Evolutionary conservation across 2,329 filamentous ascomycete genomes (phyloP).

Genomic region (Blastomyces gilchristii): DNA sequence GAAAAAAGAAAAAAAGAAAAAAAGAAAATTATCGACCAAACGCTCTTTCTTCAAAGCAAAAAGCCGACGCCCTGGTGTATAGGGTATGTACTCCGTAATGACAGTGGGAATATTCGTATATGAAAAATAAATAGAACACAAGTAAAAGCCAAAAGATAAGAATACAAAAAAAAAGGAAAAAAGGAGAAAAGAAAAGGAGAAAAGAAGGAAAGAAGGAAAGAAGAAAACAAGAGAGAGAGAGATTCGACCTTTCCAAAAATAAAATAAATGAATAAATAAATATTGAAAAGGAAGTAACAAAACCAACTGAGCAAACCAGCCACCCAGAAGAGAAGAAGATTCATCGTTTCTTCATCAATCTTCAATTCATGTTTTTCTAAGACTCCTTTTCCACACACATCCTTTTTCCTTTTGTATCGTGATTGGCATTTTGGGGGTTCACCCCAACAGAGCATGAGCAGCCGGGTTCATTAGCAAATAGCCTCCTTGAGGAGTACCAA

Average conservation of each 20-base stretch:
- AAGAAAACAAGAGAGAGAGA: background rate
- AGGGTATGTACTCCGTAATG: slow-evolving; percentile 1
- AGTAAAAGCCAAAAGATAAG: background rate
- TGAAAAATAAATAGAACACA: background rate
- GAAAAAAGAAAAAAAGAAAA: background rate
- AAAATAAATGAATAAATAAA: background rate
- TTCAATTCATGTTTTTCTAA: background rate
- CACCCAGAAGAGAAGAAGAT: slow-evolving; percentile 5
- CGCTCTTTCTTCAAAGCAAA: background rate
- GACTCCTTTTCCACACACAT: background rate
- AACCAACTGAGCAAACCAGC: slow-evolving; percentile 14
- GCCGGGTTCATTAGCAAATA: background rate
- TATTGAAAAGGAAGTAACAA: slow-evolving; percentile 4
- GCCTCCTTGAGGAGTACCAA: background rate
- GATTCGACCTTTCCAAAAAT: background rate
- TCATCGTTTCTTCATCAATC: background rate
- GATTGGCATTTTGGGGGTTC: background rate
- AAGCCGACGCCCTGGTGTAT: slow-evolving; percentile 3
- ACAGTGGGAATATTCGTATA: background rate
- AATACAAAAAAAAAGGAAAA: background rate
- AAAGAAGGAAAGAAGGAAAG: background rate
- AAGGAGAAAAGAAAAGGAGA: background rate
- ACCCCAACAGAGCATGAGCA: background rate
- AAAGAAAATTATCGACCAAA: background rate
- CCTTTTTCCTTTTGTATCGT: background rate